Evolutionary conservation across 495 filamentous ascomycete genomes (phyloP), one percentile per base, ranked within the genome.

Genomic region (Tuber microsphaerosporum): DNA sequence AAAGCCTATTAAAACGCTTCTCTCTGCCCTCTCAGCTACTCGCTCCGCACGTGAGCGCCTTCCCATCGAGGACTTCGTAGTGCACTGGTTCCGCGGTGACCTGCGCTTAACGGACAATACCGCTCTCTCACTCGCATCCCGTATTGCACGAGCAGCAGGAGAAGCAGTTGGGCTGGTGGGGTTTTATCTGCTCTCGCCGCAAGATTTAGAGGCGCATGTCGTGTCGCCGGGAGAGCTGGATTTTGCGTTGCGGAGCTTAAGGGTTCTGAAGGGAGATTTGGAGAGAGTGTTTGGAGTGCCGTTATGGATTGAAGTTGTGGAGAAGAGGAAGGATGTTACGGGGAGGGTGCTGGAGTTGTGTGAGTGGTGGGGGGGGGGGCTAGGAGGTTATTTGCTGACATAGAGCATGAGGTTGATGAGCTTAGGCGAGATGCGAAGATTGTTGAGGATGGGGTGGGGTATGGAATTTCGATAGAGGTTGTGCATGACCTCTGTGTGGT

Each of bases 61-160:
- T 4, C 74, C 82, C 14, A 84, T 88, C 3, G 87, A 87, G 46
- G 85, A 88, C 42, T 89, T 90, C 0, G 92, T 97, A 0, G 89
- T 97, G 9, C 92, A 97, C 84, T 97, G 94, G 94, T 97, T 94
- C 85, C 95, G 96, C 83, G 89, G 89, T 74, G 94, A 97, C 83
- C 84, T 97, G 70, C 86, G 94, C 9, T 86, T 88, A 1, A 80
- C 84, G 9, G 94, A 97, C 80, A 97, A 97, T 79, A 90, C 90
- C 26, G 89, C 89, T 0, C 82, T 97, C 69, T 86, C 87, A 77
- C 82, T 88, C 75, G 94, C 94, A 4, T 90, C 87, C 65, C 85
- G 90, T 76, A 89, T 89, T 73, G 92, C 92, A 0, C 88, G 86
- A 72, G 43, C 34, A 41, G 56, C 19, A 19, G 45, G 69, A 31